Conservation (phyloP, 2,329 filamentous ascomycete species). For the Coleophoma crateriformis region DNA sequence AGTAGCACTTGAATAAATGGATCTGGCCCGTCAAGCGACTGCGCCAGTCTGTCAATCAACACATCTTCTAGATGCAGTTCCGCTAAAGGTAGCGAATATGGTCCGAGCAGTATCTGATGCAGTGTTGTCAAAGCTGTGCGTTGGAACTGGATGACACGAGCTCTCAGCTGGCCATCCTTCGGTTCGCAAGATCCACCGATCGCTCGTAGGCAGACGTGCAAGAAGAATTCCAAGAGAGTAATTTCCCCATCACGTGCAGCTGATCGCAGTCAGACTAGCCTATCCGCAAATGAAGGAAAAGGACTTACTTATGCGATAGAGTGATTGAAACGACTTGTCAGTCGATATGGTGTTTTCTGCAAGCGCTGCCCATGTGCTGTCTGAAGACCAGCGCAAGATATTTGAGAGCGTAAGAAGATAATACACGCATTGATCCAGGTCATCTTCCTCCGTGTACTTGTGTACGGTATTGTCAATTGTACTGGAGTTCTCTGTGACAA, state of each 20-base stretch:
- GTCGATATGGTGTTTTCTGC: constrained; percentile 53
- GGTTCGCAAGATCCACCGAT: constrained; percentile 40
- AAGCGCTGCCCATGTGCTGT: constrained; percentile 65
- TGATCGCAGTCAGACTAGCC: constrained; percentile 22
- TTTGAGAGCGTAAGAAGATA: constrained; percentile 71
- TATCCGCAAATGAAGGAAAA: not conserved
- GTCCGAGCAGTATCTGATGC: constrained; percentile 62
- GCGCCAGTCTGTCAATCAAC: constrained; percentile 63
- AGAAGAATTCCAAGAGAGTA: constrained; percentile 62
- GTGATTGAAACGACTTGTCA: constrained; percentile 37
- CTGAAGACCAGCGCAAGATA: constrained; percentile 62
- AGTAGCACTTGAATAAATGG: constrained; percentile 71
- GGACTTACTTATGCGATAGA: constrained; percentile 46
- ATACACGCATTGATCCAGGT: constrained; percentile 73
- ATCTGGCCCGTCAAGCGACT: constrained; percentile 55
- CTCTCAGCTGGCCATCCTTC: constrained; percentile 30
- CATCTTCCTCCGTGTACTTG: constrained; percentile 50
- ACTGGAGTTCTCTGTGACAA: constrained; percentile 10
- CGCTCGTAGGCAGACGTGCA: constrained; percentile 60
- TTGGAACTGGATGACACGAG: constrained; percentile 61
- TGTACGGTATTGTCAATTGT: constrained; percentile 17
- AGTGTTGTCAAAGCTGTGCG: constrained; percentile 65
- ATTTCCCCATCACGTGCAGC: constrained; percentile 50
- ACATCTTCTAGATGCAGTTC: constrained; percentile 64
- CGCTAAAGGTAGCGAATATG: constrained; percentile 52